Percentiles rank a stretch among this genome's conserved stretches.
Conservation (phyloP, 768 basidiomycete species). For the Zangia roseola region DNA sequence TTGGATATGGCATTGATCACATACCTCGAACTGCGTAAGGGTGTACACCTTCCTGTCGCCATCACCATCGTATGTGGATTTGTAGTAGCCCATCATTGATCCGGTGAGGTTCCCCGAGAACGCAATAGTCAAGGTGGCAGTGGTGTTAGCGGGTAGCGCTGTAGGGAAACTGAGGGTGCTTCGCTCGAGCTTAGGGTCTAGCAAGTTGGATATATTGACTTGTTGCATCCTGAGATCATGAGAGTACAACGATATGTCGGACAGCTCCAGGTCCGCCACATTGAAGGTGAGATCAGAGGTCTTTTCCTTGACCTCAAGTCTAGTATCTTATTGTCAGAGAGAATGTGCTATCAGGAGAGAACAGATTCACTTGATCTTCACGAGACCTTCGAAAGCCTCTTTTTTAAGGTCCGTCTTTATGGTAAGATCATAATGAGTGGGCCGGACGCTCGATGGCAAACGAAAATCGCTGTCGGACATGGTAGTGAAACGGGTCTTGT, state of each 20-base stretch:
- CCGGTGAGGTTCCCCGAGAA: constrained; percentile 70
- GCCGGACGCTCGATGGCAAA: constrained; percentile 64
- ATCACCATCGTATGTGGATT: constrained; percentile 59
- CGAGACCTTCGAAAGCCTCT: constrained; percentile 75
- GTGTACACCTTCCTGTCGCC: constrained; percentile 67
- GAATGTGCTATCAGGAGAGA: neutral
- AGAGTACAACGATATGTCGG: constrained; percentile 54
- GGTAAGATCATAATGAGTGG: constrained; percentile 76
- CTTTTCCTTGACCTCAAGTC: constrained; percentile 61
- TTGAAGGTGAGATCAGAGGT: constrained; percentile 69
- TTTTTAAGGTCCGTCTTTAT: constrained; percentile 80
- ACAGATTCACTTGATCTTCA: constrained; percentile 59
- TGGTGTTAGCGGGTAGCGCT: constrained; percentile 62
- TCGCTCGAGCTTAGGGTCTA: constrained; percentile 66
- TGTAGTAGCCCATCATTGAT: constrained; percentile 84
- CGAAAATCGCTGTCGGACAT: constrained; percentile 36
- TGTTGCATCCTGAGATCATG: constrained; percentile 52
- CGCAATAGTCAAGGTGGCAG: constrained; percentile 65
- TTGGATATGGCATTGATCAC: constrained; percentile 2
- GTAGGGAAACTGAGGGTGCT: constrained; percentile 57
- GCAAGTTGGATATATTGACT: constrained; percentile 40
- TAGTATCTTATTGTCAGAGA: constrained; percentile 24
- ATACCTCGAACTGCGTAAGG: constrained; percentile 87
- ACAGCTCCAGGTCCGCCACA: constrained; percentile 55
- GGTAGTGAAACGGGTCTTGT: constrained; percentile 9